Evolutionary conservation across 805 yeast genomes (phyloP).

Genomic region (Lipomyces chichibuensis): DNA sequence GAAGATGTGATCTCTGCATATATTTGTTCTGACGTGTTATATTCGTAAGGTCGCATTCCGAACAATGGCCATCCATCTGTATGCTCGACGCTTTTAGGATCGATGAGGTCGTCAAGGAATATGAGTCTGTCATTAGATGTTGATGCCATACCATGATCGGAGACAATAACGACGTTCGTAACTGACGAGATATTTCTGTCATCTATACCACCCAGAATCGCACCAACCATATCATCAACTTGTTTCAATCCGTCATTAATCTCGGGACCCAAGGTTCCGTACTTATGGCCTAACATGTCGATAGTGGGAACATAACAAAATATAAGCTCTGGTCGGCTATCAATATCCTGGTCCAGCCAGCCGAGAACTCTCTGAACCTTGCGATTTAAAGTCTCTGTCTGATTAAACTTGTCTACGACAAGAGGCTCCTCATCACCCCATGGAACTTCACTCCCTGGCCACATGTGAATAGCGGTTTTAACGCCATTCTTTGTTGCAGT

Average conservation of each 20-base stretch:
- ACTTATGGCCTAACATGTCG: conserved; percentile 74
- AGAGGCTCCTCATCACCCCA: conserved; percentile 57
- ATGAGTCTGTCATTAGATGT: conserved; percentile 70
- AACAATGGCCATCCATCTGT: conserved; percentile 85
- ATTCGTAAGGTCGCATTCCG: conserved; percentile 65
- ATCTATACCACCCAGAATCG: conserved; percentile 53
- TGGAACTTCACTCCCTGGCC: conserved; percentile 90
- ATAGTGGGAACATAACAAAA: conserved; percentile 79
- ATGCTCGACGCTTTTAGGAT: conserved; percentile 57
- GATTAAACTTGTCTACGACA: conserved; percentile 63
- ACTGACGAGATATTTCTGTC: conserved; percentile 62
- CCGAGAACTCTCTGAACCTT: conserved; percentile 62
- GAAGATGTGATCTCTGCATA: conserved; percentile 49
- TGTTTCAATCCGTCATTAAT: conserved; percentile 57
- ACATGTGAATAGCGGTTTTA: conserved; percentile 83
- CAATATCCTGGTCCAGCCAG: conserved; percentile 64
- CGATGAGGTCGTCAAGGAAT: conserved; percentile 71
- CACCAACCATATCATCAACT: conserved; percentile 67
- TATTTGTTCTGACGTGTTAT: conserved; percentile 50
- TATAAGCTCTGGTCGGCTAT: conserved; percentile 73
- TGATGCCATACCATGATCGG: conserved; percentile 95
- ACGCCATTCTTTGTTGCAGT: conserved; percentile 69
- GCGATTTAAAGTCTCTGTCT: conserved; percentile 58
- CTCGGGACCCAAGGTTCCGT: conserved; percentile 67
- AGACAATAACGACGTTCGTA: conserved; percentile 74